phyloP scores from a whole-genome alignment of 345 rosid genomes.

The Sisymbrium irio region DNA sequence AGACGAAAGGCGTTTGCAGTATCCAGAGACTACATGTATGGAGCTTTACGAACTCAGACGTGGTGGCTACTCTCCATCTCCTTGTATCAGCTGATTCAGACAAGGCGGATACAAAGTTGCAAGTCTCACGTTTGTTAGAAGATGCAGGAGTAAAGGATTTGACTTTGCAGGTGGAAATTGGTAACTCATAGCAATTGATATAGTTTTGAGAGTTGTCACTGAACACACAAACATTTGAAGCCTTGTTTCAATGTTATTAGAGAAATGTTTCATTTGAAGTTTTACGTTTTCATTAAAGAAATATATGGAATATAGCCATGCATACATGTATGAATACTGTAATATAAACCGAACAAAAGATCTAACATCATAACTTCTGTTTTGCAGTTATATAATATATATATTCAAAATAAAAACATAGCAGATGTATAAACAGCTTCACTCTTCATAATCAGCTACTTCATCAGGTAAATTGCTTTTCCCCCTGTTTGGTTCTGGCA shows the following conservation, averaged over 20 bases:
- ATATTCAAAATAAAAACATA: neutral
- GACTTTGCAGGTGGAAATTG: slow-evolving; percentile 72
- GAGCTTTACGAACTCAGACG: slow-evolving; percentile 83
- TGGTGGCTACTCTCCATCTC: slow-evolving; percentile 79
- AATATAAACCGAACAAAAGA: neutral
- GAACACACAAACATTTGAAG: neutral
- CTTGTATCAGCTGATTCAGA: slow-evolving; percentile 65
- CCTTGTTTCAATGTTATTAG: neutral
- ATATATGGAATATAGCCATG: neutral
- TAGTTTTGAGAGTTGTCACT: slow-evolving; percentile 1
- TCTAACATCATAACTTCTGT: neutral
- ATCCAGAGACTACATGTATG: slow-evolving; percentile 78
- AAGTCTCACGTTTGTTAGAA: slow-evolving; percentile 53
- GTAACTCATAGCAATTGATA: slow-evolving; percentile 22
- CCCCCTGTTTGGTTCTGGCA: neutral
- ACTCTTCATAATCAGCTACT: neutral
- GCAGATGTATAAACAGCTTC: neutral
- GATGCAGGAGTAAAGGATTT: slow-evolving; percentile 86
- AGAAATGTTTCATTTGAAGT: neutral
- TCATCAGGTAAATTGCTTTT: neutral
- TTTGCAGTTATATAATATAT: neutral
- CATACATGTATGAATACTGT: neutral
- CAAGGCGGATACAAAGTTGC: slow-evolving; percentile 50
- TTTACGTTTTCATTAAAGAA: neutral
- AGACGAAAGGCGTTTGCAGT: slow-evolving; percentile 57